phyloP scores from a whole-genome alignment of 2,329 filamentous ascomycete genomes.

The Colletotrichum sp. region DNA sequence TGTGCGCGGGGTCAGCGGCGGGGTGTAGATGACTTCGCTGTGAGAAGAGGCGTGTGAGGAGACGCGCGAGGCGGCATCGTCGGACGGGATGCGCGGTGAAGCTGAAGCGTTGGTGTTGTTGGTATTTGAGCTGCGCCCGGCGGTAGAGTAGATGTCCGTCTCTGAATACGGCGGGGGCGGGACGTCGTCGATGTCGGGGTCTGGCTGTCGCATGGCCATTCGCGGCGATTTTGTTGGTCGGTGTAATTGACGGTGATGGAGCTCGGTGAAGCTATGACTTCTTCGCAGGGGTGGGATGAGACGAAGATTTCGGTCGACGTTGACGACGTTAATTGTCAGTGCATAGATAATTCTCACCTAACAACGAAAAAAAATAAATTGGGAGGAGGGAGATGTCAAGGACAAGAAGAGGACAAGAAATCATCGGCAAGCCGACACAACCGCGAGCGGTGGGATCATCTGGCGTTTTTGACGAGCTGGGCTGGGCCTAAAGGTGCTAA shows the following conservation, averaged over 20 bases:
- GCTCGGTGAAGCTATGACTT: not conserved
- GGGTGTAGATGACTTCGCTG: slow-evolving; percentile 55
- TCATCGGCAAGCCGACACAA: slow-evolving; percentile 7
- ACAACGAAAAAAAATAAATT: slow-evolving; percentile 16
- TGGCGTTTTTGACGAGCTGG: slow-evolving; percentile 8
- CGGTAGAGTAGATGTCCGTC: slow-evolving; percentile 58
- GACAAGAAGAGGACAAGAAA: slow-evolving; percentile 1
- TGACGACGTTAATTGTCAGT: slow-evolving; percentile 17
- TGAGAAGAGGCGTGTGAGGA: slow-evolving; percentile 40
- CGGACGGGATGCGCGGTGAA: slow-evolving; percentile 29
- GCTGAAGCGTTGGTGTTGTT: not conserved
- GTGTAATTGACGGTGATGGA: not conserved
- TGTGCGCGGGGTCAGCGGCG: slow-evolving; percentile 51
- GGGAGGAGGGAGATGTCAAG: slow-evolving; percentile 16
- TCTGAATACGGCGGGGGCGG: slow-evolving; percentile 64
- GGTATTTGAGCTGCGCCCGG: slow-evolving; percentile 28
- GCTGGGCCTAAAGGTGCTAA: not conserved
- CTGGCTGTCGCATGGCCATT: slow-evolving; percentile 12
- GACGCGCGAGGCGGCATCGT: slow-evolving; percentile 39
- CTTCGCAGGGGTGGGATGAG: not conserved
- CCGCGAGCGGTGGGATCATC: slow-evolving; percentile 5
- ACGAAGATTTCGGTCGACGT: not conserved
- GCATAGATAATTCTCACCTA: not conserved
- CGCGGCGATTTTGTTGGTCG: not conserved
- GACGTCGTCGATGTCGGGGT: slow-evolving; percentile 35